Percentiles rank a stretch among this genome's conserved stretches.
Conservation (phyloP, 2,329 filamentous ascomycete genomes). For the Ramularia collo-cygni region DNA sequence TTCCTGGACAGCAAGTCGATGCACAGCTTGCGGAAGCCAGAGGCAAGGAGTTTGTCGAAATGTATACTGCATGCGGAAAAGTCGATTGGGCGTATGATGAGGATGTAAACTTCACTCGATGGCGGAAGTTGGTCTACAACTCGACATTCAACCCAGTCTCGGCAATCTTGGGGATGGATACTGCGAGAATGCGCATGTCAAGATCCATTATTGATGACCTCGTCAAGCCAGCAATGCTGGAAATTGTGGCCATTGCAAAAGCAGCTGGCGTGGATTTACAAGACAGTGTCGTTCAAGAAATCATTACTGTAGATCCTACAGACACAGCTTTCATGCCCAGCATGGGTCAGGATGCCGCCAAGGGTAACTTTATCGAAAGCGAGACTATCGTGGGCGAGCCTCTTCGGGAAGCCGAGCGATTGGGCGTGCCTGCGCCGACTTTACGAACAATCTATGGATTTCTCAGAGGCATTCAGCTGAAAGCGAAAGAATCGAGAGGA, state of each 20-base stretch:
- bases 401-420: conserved; percentile 43
- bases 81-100: conserved; percentile 36
- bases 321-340: conserved; percentile 46
- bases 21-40: conserved; percentile 28
- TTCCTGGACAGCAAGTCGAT: conserved; percentile 34
- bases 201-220: conserved; percentile 41
- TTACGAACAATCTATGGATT: conserved; percentile 45
- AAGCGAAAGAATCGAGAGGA: conserved; percentile 41
- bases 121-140: conserved; percentile 48
- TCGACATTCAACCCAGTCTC: conserved; percentile 49
- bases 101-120: conserved; percentile 40
- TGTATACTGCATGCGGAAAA: conserved; percentile 45
- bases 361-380: conserved; percentile 52
- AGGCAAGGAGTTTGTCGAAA: conserved; percentile 36
- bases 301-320: conserved; percentile 45
- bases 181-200: conserved; percentile 43
- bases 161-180: conserved; percentile 47
- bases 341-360: conserved; percentile 49
- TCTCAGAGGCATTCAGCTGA: conserved; percentile 43
- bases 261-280: conserved; percentile 40
- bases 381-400: conserved; percentile 53
- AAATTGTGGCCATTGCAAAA: conserved; percentile 44
- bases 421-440: conserved; percentile 46
- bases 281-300: conserved; percentile 37
- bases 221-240: conserved; percentile 48